Base-by-base conservation (phyloP, 257 asterid genomes). In the Nicotiana undulata region DNA sequence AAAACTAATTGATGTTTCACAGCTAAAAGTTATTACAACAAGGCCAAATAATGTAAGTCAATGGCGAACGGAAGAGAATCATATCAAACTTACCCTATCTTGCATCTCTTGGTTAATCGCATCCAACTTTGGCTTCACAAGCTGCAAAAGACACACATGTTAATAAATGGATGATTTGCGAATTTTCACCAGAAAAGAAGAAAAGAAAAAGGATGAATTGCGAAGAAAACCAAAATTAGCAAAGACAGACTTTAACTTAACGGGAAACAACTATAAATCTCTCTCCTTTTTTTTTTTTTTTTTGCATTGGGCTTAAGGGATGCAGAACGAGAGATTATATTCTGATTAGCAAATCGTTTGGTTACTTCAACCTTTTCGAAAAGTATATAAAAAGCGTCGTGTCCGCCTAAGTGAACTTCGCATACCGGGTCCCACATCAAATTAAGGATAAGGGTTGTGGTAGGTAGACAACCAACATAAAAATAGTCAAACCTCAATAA, bases 91-190 rank as follows among this genome's bases (percentile, higher is more conserved):
- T 92, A 95, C 99, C 91, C 83, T 86, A 76, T 86, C 86, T 31
- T 87, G 79, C 96, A 93, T 93, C 86, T 95, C 99, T 81, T 90
- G 91, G 59, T 89, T 88, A 55, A 95, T 80, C 79, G 84, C 93
- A 91, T 95, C 97, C 87, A 95, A 44, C 37, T 82, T 77, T 72
- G 98, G 97, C 82, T 89, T 87, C 82, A 95, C 56, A 83, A 93
- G 91, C 99, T 95, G 94, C 89, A 83, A 26, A 79, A 72, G 32
- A 46, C 37, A 72, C 46, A 8, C 22, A 44, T 46, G 77, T 46
- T 40, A 72, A 51, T 46, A 13, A 72, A 72, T 22, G 1, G 59
- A 13, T 72, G 60, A n/a, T 24, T 53, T 13, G 13, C 44, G 37
- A 12, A 22, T 22, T 70, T 51, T n/a, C 22, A 53, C 3, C 10